Percentiles rank a stretch among this genome's conserved stretches.
Conservation (phyloP, 2,329 filamentous ascomycete species). For the Aspergillus aculeatus region DNA sequence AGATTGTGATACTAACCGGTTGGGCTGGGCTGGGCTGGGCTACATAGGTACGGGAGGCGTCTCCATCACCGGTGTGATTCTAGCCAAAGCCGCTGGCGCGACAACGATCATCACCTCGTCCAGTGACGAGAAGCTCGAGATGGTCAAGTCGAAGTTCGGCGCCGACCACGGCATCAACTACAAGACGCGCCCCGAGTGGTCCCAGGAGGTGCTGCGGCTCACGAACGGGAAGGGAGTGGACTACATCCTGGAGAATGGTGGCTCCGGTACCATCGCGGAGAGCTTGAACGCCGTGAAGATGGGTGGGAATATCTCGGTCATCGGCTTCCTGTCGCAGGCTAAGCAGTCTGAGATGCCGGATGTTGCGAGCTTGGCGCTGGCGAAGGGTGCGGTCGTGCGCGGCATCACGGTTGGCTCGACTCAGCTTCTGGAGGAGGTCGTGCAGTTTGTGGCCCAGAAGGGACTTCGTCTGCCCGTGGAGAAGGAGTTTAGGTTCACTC, state of each 20-base stretch:
- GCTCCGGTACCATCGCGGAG: slow-evolving; percentile 23
- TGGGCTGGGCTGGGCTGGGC: neutral
- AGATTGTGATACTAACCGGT: slow-evolving; percentile 22
- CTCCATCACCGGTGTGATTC: slow-evolving; percentile 38
- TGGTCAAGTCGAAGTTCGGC: slow-evolving; percentile 39
- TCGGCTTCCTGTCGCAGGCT: slow-evolving; percentile 6
- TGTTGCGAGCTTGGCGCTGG: slow-evolving; percentile 5
- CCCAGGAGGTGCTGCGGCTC: slow-evolving; percentile 13
- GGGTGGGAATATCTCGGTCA: slow-evolving; percentile 5
- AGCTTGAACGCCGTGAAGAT: neutral
- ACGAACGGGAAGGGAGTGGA: slow-evolving; percentile 44
- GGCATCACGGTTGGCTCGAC: slow-evolving; percentile 5
- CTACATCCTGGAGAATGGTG: slow-evolving; percentile 43
- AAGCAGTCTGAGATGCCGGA: slow-evolving; percentile 9
- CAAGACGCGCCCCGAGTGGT: slow-evolving; percentile 8
- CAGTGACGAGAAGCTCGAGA: slow-evolving; percentile 33
- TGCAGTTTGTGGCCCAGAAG: slow-evolving; percentile 1
- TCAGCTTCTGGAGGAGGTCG: slow-evolving; percentile 9
- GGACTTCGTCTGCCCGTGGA: slow-evolving; percentile 7
- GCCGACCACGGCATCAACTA: slow-evolving; percentile 47
- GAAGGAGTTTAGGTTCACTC: slow-evolving; percentile 5
- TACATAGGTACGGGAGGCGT: slow-evolving; percentile 38
- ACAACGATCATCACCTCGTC: slow-evolving; percentile 48
- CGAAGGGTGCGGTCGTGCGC: slow-evolving; percentile 7
- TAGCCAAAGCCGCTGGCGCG: slow-evolving; percentile 48